These are phyloP conservation scores for Dendrocalamus sinicus DNA, from an alignment of 176 grass and related monocot species.

Conservation along the genomic window DNA sequence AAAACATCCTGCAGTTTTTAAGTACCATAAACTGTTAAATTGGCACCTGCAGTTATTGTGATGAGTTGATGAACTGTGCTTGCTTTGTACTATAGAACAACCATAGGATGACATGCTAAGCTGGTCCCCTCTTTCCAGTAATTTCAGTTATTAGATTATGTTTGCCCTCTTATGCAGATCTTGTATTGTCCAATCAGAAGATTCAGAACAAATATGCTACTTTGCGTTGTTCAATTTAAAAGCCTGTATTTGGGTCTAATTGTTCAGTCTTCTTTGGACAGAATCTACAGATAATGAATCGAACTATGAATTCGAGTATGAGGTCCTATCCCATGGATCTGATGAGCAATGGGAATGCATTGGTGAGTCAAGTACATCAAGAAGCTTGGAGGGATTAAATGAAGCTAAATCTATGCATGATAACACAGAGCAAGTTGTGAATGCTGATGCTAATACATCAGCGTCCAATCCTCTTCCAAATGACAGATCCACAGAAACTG, in stretches of 20 bases:
- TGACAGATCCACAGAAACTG: constrained; percentile 42
- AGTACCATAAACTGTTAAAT: constrained; percentile 15
- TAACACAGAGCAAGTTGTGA: constrained; percentile 26
- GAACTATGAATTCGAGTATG: constrained; percentile 80
- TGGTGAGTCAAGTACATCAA: constrained; percentile 55
- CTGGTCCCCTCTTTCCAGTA: neutral
- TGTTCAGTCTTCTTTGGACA: constrained; percentile 54
- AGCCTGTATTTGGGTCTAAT: constrained; percentile 11
- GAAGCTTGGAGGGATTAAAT: constrained; percentile 49
- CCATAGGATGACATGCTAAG: constrained; percentile 25
- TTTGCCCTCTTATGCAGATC: constrained; percentile 2
- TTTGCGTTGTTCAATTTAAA: constrained; percentile 1
- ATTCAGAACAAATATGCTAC: neutral
- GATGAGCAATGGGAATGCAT: constrained; percentile 74
- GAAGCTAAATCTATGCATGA: constrained; percentile 48
- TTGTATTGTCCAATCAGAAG: neutral
- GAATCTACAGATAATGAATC: constrained; percentile 85
- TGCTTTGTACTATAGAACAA: constrained; percentile 25
- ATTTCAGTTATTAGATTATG: constrained; percentile 2
- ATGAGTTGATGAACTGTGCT: neutral
- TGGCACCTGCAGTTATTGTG: neutral
- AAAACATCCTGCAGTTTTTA: neutral
- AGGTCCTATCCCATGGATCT: constrained; percentile 89
- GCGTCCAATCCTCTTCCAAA: constrained; percentile 40
- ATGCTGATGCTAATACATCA: constrained; percentile 15